These are phyloP conservation scores for Hansenula lynferdii DNA, from an alignment of 1,139 yeast genomes.

Conservation along the genomic window DNA sequence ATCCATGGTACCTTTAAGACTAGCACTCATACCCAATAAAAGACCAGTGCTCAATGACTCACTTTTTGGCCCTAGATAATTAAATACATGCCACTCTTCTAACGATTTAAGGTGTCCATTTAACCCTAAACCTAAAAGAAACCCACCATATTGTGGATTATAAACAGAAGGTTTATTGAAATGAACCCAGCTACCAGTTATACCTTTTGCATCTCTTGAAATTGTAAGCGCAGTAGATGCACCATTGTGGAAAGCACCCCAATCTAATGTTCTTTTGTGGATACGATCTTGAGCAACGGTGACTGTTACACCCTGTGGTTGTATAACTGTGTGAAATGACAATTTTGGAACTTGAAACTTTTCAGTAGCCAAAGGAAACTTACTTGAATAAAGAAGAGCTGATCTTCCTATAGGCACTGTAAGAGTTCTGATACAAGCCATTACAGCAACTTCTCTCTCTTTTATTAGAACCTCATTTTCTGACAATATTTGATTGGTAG, in stretches of 20 bases:
- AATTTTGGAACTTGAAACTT: constrained; percentile 75
- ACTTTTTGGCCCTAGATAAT: constrained; percentile 88
- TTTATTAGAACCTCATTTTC: constrained; percentile 55
- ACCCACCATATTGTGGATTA: constrained; percentile 90
- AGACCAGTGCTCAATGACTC: constrained; percentile 82
- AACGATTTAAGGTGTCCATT: constrained; percentile 80
- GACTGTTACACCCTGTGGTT: constrained; percentile 65
- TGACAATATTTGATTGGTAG: constrained; percentile 20
- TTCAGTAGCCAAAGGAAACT: constrained; percentile 80
- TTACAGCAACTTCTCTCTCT: constrained; percentile 61
- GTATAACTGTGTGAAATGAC: constrained; percentile 61
- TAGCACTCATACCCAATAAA: constrained; percentile 89
- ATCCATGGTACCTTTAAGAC: constrained; percentile 80
- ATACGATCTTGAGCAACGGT: constrained; percentile 53
- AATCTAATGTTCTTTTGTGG: constrained; percentile 47
- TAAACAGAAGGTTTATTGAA: constrained; percentile 70
- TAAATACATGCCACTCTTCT: constrained; percentile 97
- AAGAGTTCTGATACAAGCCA: constrained; percentile 67
- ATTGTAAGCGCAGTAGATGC: constrained; percentile 83
- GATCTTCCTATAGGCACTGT: constrained; percentile 79
- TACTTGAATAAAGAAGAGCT: constrained; percentile 62
- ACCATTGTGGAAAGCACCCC: constrained; percentile 95
- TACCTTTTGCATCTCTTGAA: constrained; percentile 61
- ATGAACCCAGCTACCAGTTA: constrained; percentile 89
- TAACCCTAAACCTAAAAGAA: constrained; percentile 84